Conservation (phyloP, 2,329 filamentous ascomycete species). For the Sclerotinia glacialis region DNA sequence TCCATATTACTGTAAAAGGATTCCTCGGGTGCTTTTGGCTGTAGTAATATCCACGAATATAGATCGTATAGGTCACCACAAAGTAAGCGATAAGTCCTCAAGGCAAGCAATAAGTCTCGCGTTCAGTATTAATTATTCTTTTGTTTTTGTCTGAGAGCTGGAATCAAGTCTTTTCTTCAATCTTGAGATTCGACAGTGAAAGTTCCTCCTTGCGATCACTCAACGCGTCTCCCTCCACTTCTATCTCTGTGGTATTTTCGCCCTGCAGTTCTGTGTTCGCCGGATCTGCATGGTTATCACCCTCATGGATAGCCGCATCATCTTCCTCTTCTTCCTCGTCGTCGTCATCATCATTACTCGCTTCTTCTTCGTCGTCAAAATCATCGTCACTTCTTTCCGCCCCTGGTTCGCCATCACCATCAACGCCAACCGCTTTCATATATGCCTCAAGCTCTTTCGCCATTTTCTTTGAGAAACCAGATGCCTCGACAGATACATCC, state of each 20-base stretch:
- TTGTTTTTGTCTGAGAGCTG: neutral
- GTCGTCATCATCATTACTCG: slow-evolving; percentile 40
- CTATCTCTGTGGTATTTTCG: neutral
- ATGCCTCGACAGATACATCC: slow-evolving; percentile 86
- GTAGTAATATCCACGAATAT: neutral
- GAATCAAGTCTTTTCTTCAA: slow-evolving; percentile 37
- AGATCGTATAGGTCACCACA: neutral
- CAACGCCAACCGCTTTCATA: slow-evolving; percentile 69
- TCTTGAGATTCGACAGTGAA: slow-evolving; percentile 31
- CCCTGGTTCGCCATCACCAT: slow-evolving; percentile 43
- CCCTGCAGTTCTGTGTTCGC: neutral
- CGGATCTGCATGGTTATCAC: neutral
- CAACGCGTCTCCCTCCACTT: neutral
- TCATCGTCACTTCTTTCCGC: slow-evolving; percentile 40
- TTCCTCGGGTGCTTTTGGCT: neutral
- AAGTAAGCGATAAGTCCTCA: neutral
- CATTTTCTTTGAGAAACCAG: slow-evolving; percentile 96
- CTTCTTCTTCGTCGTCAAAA: slow-evolving; percentile 41
- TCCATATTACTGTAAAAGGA: neutral
- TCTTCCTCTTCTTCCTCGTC: slow-evolving; percentile 37
- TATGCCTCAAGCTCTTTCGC: slow-evolving; percentile 88
- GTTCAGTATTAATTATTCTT: neutral
- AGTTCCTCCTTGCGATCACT: slow-evolving; percentile 23
- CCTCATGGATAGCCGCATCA: slow-evolving; percentile 21
- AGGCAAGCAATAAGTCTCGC: neutral